Evolutionary conservation across 2,329 filamentous ascomycete genomes (phyloP).

Genomic region (Xylaria hypoxylon): DNA sequence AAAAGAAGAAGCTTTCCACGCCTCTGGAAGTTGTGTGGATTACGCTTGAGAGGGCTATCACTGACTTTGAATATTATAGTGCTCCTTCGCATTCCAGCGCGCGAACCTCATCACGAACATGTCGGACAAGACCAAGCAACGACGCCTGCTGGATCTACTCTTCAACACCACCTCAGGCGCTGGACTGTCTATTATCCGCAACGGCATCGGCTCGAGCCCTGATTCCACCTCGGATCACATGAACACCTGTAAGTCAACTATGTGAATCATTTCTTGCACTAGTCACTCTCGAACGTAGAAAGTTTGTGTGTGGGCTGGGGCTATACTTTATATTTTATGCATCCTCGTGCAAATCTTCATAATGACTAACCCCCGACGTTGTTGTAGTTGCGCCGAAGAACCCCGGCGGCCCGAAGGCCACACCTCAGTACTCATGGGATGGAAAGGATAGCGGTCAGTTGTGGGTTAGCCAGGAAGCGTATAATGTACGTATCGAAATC

Average conservation of each 20-base stretch:
- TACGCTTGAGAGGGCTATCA: not conserved
- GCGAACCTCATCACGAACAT: conserved; percentile 58
- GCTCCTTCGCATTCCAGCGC: conserved; percentile 59
- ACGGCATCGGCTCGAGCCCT: conserved; percentile 58
- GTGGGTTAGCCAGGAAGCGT: conserved; percentile 59
- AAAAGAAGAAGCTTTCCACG: not conserved
- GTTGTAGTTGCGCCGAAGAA: conserved; percentile 52
- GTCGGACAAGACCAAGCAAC: conserved; percentile 54
- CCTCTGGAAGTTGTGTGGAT: not conserved
- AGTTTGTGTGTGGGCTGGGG: not conserved
- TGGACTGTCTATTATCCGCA: conserved; percentile 59
- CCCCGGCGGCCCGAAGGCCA: conserved; percentile 52
- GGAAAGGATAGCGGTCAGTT: conserved; percentile 59
- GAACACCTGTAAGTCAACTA: conserved; percentile 45
- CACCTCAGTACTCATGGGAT: conserved; percentile 57
- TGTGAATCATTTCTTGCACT: too few relatives aligned
- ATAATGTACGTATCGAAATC: conserved; percentile 31
- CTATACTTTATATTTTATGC: not conserved
- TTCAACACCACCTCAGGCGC: conserved; percentile 60
- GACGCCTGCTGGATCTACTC: conserved; percentile 56
- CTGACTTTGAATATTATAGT: conserved; percentile 34
- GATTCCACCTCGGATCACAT: conserved; percentile 55
- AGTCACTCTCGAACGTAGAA: not conserved
- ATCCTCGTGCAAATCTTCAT: not conserved
- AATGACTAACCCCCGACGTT: not conserved